Evolutionary conservation across 164 flowering plant species (phyloP), one percentile per base, ranked within the genome.

Genomic region (Magnolia changhungtana): DNA sequence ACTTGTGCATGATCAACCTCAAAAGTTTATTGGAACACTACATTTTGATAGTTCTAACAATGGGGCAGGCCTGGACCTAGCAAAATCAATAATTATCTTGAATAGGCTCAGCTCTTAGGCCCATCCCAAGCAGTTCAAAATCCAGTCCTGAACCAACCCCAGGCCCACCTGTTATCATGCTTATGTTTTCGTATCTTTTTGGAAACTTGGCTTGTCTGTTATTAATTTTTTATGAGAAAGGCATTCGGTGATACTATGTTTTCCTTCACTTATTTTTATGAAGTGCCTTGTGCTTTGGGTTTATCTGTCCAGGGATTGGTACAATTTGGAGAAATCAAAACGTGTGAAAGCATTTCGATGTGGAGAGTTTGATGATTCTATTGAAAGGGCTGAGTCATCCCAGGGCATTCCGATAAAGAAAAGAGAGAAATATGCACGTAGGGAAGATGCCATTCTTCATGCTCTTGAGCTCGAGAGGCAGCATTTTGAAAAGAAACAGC

Each of bases 381-480:
- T 96, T 76, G 91, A 90, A 78, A 91, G 89, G 84, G 98, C 94
- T 78, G 97, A 92, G 79, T 85, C 95, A 24, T 78, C 94, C 2
- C 90, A 80, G 63, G 95, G 96, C 16, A 79, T 84, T 87, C 91
- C 97, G 72, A 82, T 88, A 76, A 96, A 90, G 89, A 96, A 96
- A 82, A 86, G 96, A 82, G 97, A 91, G 83, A 96, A 96, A 84
- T 94, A 96, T 86, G 99, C 99, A 50, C 97, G 98, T 24, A 83
- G 97, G 70, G 99, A 96, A 85, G 99, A 96, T 90, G 99, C 99
- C 50, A 96, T 96, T 82, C 89, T 92, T 79, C 98, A 96, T 88
- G 99, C 99, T 52, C 98, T 96, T 85, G 97, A 92, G 83, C 94
- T 96, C 80, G 99, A 96, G 85, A 96, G 80, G 81, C 84, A 87